Evolutionary conservation across 176 grass and related monocot species (phyloP).

Genomic region (Phoenix dactylifera): DNA sequence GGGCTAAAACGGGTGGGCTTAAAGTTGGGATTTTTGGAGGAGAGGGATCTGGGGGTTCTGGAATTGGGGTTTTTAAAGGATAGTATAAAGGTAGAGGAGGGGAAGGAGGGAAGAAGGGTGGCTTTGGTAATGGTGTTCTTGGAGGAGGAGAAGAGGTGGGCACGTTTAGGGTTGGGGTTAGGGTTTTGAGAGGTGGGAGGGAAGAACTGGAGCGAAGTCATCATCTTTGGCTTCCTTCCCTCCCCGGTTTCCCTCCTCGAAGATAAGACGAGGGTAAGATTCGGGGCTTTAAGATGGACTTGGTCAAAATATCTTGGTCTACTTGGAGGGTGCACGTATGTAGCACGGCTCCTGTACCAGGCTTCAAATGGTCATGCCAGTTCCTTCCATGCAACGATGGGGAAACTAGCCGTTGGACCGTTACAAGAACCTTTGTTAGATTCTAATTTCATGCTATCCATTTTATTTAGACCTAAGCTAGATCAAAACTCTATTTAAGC

Average conservation of each 20-base stretch:
- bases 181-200: slow-evolving; percentile 35
- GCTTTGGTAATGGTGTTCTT: slow-evolving; percentile 2
- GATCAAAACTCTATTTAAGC: no score
- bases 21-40: slow-evolving; percentile 10
- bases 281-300: no score
- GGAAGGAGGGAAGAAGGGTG: slow-evolving; percentile 14
- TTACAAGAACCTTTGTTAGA: no score
- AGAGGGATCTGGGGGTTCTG: slow-evolving; percentile 15
- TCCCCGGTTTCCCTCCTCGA: not conserved
- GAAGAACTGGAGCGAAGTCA: slow-evolving; percentile 73
- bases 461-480: no score
- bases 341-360: no score
- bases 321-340: no score
- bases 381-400: no score
- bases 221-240: not conserved
- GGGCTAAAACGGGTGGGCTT: slow-evolving; percentile 10
- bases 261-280: not conserved
- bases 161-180: slow-evolving; percentile 20
- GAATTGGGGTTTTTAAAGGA: slow-evolving; percentile 2
- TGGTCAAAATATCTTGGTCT: no score
- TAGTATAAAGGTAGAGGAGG: slow-evolving; percentile 11
- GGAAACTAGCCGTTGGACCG: no score
- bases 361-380: no score
- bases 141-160: slow-evolving; percentile 8
- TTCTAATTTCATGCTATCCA: no score